These are phyloP conservation scores for Tylopilus sp. DNA, from an alignment of 768 basidiomycete species.

Conservation along the genomic window DNA sequence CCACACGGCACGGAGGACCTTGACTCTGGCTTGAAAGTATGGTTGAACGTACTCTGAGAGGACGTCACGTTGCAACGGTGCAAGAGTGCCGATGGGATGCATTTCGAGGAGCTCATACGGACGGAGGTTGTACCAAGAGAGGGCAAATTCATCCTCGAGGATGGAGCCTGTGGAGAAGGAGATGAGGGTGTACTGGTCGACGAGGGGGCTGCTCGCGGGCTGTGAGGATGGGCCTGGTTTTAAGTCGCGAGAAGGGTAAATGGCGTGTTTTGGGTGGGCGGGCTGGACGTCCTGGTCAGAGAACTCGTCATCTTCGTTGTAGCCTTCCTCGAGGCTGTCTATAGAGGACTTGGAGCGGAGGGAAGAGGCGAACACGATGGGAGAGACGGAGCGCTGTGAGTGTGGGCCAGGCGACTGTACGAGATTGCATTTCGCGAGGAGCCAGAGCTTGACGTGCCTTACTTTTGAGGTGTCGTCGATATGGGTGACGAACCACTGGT, in stretches of 20 bases:
- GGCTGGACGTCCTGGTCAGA: slow-evolving; percentile 26
- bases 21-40: slow-evolving; percentile 56
- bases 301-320: slow-evolving; percentile 32
- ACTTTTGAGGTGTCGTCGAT: slow-evolving; percentile 59
- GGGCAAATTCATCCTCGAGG: slow-evolving; percentile 60
- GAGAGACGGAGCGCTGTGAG: slow-evolving; percentile 51
- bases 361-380: slow-evolving; percentile 60
- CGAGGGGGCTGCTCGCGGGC: slow-evolving; percentile 18
- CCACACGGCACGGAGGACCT: slow-evolving; percentile 46
- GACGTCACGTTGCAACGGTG: slow-evolving; percentile 40
- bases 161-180: slow-evolving; percentile 68
- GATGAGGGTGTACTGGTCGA: slow-evolving; percentile 47
- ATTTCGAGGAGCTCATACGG: slow-evolving; percentile 71
- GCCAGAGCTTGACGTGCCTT: slow-evolving; percentile 57
- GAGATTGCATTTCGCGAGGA: slow-evolving; percentile 55
- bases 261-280: not conserved
- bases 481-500: slow-evolving; percentile 78
- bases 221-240: slow-evolving; percentile 12
- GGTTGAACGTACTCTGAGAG: slow-evolving; percentile 48
- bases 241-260: slow-evolving; percentile 9
- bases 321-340: slow-evolving; percentile 27
- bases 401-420: slow-evolving; percentile 27
- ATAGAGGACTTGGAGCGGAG: slow-evolving; percentile 13
- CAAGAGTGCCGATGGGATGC: slow-evolving; percentile 43
- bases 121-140: slow-evolving; percentile 56